Evolutionary conservation across 169 alveolate genomes (phyloP).

Genomic region (Cryptosporidium andersoni): DNA sequence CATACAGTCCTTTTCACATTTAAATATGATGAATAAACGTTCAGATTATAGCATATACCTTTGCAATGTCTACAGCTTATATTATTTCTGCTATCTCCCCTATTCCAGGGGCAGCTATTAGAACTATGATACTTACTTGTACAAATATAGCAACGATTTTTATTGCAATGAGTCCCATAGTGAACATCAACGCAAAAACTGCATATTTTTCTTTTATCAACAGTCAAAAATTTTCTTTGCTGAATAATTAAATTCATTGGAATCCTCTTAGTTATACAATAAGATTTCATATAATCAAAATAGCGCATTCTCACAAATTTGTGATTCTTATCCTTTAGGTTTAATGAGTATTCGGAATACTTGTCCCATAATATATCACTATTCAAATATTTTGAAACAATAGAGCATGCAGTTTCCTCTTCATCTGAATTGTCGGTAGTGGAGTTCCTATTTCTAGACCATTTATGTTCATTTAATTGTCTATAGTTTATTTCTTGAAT

Average conservation of each 20-base stretch:
- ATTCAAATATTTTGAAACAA: no score
- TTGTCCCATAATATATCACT: no score
- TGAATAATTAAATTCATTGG: slow-evolving; percentile 14
- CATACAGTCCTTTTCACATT: slow-evolving; percentile 11
- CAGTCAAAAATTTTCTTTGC: neutral
- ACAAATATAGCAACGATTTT: slow-evolving; percentile 20
- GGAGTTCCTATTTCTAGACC: no score
- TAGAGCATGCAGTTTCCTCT: no score
- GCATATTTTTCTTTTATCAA: slow-evolving; percentile 5
- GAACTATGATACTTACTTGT: slow-evolving; percentile 25
- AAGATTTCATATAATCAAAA: neutral
- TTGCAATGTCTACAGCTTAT: slow-evolving; percentile 13
- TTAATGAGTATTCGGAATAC: neutral
- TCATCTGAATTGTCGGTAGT: no score
- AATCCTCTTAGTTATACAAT: neutral
- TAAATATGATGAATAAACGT: neutral
- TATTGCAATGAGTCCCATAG: neutral
- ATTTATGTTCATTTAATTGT: no score
- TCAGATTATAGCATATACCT: slow-evolving; percentile 19
- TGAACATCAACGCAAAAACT: slow-evolving; percentile 17
- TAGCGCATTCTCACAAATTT: neutral
- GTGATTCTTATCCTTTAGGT: neutral
- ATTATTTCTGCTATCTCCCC: neutral
- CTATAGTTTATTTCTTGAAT: no score
- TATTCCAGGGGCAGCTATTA: slow-evolving; percentile 25